Evolutionary conservation across 1,284 basidiomycete genomes (phyloP).

Genomic region (Ceratobasidium sp.): DNA sequence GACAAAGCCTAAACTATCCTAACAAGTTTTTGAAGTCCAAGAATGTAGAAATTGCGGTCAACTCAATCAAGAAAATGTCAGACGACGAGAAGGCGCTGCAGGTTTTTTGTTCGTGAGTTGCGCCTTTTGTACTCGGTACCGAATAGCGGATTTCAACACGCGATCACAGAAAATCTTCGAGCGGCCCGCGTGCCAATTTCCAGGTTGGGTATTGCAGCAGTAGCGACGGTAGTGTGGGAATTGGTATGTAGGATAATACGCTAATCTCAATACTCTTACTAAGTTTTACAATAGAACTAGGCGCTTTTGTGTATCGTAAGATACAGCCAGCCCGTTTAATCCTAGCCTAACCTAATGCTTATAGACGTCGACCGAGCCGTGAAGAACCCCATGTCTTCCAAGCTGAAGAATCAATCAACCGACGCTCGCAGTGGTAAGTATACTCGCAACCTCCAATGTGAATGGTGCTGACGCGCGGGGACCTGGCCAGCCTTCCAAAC

Average conservation of each 20-base stretch:
- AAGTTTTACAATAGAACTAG: not conserved
- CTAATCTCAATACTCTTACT: not conserved
- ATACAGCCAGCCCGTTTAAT: not conserved
- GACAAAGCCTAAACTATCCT: not conserved
- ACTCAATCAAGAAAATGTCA: not conserved
- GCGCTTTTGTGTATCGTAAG: not conserved
- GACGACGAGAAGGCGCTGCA: not conserved
- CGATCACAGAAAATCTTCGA: not conserved
- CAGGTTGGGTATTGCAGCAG: not conserved
- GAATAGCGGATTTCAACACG: not conserved
- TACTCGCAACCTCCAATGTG: not conserved
- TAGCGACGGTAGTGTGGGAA: not conserved
- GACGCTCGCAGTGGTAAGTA: not conserved
- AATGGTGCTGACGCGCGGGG: not conserved
- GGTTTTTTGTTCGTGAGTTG: not conserved
- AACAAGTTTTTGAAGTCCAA: not conserved
- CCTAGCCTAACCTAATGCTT: not conserved
- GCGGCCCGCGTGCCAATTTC: not conserved
- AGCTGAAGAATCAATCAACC: not conserved
- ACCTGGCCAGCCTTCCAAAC: not conserved
- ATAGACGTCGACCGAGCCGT: not conserved
- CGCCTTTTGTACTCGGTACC: not conserved
- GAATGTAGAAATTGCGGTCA: not conserved
- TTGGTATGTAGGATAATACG: not conserved
- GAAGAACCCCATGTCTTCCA: constrained; percentile 1